Percentiles rank a stretch among this genome's conserved stretches.
Conservation (phyloP, 148 eudicot species). For the Rhododendron kiyosumense region DNA sequence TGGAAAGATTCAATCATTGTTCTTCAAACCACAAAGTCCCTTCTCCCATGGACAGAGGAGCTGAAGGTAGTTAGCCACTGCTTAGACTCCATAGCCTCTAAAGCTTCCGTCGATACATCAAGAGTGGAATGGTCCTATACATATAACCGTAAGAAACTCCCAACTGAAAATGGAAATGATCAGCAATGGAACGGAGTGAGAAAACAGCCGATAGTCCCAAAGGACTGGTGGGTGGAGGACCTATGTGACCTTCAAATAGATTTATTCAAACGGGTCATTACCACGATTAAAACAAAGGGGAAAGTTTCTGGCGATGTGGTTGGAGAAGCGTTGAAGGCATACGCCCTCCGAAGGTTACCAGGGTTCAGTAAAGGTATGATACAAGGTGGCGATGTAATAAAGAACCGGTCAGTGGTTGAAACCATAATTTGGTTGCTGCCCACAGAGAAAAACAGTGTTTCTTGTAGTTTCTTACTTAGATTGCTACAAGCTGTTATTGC, state of each 20-base stretch:
- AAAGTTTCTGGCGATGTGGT: constrained; percentile 45
- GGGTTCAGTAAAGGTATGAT: constrained; percentile 53
- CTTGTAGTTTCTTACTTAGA: constrained; percentile 67
- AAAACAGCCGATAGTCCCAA: constrained; percentile 58
- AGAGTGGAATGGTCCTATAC: constrained; percentile 96
- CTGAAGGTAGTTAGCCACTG: constrained; percentile 69
- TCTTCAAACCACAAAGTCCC: constrained; percentile 68
- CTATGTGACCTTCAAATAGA: constrained; percentile 76
- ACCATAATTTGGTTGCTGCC: constrained; percentile 56
- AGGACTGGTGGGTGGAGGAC: constrained; percentile 99
- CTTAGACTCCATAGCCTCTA: constrained; percentile 69
- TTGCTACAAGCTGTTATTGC: constrained; percentile 50
- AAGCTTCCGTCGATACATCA: constrained; percentile 65
- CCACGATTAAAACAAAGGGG: constrained; percentile 53
- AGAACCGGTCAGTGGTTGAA: constrained; percentile 53
- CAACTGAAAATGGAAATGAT: constrained; percentile 60
- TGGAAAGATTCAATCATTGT: constrained; percentile 96
- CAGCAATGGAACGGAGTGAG: constrained; percentile 55
- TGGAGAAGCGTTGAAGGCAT: constrained; percentile 76
- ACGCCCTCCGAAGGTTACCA: constrained; percentile 53
- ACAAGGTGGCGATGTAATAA: constrained; percentile 48
- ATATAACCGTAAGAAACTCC: constrained; percentile 60
- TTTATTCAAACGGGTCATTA: constrained; percentile 58
- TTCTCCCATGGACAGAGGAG: constrained; percentile 78
- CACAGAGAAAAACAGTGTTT: constrained; percentile 42